Conservation (phyloP, 495 filamentous ascomycete species). For the Neurospora sublineolata region DNA sequence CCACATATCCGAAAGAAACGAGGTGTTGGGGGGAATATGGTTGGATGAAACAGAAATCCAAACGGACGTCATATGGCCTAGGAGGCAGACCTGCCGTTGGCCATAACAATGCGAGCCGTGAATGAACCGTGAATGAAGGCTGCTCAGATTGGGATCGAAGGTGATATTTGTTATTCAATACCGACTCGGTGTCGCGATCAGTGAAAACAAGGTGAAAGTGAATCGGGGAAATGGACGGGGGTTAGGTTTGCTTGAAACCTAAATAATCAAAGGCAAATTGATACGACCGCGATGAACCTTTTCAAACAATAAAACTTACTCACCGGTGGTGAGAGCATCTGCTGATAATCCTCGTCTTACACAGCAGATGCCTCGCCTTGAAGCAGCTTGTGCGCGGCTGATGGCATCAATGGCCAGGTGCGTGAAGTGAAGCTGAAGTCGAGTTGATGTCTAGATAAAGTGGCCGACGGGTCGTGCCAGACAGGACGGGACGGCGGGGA, state of each 20-base stretch:
- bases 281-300: background rate
- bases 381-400: background rate
- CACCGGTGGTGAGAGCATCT: background rate
- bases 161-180: background rate
- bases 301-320: background rate
- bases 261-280: background rate
- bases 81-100: background rate
- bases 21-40: background rate
- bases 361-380: background rate
- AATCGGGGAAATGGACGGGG: background rate
- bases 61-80: background rate
- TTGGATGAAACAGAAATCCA: background rate
- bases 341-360: background rate
- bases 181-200: background rate
- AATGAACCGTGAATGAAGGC: background rate
- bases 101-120: background rate
- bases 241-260: background rate
- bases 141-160: background rate
- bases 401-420: background rate
- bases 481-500: background rate
- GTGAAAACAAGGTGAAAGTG: background rate
- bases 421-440: background rate
- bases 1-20: background rate
- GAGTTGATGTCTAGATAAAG: background rate
- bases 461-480: background rate